These are phyloP conservation scores for Tylopilus cervinicoccineus DNA, from an alignment of 768 basidiomycete genomes.

Conservation along the genomic window DNA sequence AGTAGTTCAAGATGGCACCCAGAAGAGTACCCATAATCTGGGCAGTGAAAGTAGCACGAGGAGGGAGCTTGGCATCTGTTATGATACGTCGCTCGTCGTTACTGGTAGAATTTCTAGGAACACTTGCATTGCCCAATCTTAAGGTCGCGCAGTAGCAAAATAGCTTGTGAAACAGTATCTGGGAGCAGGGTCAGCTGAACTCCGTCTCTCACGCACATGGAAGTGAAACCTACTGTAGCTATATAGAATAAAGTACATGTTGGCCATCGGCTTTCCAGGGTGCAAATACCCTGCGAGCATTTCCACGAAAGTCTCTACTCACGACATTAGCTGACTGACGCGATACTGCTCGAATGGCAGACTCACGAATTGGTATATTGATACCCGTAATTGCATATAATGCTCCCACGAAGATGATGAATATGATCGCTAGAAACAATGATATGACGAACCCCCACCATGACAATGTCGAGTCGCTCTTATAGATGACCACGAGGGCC, in stretches of 20 bases:
- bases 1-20: constrained; percentile 45
- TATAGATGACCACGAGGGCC: constrained; percentile 53
- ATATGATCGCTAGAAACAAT: constrained; percentile 47
- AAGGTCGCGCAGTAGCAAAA: constrained; percentile 52
- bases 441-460: constrained; percentile 58
- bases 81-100: constrained; percentile 34
- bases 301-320: constrained; percentile 28
- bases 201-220: constrained; percentile 30
- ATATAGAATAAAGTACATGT: constrained; percentile 43
- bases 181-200: constrained; percentile 29
- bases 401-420: constrained; percentile 50
- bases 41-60: constrained; percentile 58
- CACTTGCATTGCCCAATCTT: constrained; percentile 37
- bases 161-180: constrained; percentile 50
- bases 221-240: constrained; percentile 39
- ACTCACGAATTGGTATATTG: constrained; percentile 17
- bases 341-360: background rate
- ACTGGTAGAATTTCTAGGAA: background rate
- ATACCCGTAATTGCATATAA: constrained; percentile 48
- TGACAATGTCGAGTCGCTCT: constrained; percentile 49
- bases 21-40: constrained; percentile 55
- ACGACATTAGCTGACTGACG: background rate
- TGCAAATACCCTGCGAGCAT: constrained; percentile 37
- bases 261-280: constrained; percentile 38
- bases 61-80: constrained; percentile 51